Conservation (phyloP, 306 rosid species). For the Senna siamea region DNA sequence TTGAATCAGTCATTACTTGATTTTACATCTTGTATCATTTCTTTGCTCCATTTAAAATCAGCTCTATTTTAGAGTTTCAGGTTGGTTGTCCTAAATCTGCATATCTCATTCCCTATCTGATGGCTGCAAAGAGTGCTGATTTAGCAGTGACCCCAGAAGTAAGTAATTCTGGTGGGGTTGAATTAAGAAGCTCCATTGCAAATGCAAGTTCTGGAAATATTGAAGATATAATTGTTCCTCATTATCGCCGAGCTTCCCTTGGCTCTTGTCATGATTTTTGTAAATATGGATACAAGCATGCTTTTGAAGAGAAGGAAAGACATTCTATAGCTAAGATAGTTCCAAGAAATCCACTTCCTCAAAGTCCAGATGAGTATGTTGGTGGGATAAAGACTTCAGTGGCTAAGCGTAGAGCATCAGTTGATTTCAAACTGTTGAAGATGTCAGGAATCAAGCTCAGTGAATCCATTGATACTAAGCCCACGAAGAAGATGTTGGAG, state of each 20-base stretch:
- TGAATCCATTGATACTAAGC: slow-evolving; percentile 21
- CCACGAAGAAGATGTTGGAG: slow-evolving; percentile 32
- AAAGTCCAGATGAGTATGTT: slow-evolving; percentile 35
- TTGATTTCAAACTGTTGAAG: slow-evolving; percentile 46
- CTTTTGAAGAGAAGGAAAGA: slow-evolving; percentile 47
- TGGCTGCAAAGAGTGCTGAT: slow-evolving; percentile 61
- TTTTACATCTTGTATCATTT: background rate
- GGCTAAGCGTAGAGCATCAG: slow-evolving; percentile 38
- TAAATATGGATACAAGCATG: slow-evolving; percentile 67
- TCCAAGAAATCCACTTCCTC: slow-evolving; percentile 41
- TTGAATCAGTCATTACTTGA: slow-evolving; percentile 14
- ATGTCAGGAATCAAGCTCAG: slow-evolving; percentile 38
- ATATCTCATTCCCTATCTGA: slow-evolving; percentile 36
- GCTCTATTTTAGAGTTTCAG: slow-evolving; percentile 50
- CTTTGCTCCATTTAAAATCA: slow-evolving; percentile 17
- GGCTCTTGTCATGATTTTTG: slow-evolving; percentile 96
- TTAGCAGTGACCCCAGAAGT: slow-evolving; percentile 38
- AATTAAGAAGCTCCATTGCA: slow-evolving; percentile 58
- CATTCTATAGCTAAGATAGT: slow-evolving; percentile 45
- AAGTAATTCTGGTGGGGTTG: slow-evolving; percentile 37
- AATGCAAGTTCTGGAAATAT: slow-evolving; percentile 45
- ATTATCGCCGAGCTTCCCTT: slow-evolving; percentile 77
- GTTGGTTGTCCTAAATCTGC: slow-evolving; percentile 40
- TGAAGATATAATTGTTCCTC: slow-evolving; percentile 51
- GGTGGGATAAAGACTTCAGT: slow-evolving; percentile 37